Percentiles rank a stretch among this genome's conserved stretches.
These are phyloP conservation scores for Fusarium sp. DNA, from an alignment of 2,329 filamentous ascomycete species.

Conservation along the genomic window DNA sequence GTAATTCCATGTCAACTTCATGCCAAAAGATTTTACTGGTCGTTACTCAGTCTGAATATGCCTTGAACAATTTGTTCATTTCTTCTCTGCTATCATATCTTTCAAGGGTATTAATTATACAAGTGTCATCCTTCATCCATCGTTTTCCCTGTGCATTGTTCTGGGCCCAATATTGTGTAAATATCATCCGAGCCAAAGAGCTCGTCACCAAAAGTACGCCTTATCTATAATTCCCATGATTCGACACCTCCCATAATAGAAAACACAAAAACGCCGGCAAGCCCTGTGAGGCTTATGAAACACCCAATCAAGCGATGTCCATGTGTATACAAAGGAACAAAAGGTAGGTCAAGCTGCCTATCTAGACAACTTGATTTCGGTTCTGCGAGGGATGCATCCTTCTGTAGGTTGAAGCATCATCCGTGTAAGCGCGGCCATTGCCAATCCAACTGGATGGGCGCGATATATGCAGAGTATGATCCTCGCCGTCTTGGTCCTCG, in stretches of 20 bases:
- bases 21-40: not conserved
- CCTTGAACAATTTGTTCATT: not conserved
- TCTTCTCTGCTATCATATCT: slow-evolving; percentile 13
- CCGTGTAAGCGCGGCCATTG: slow-evolving; percentile 38
- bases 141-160: slow-evolving; percentile 11
- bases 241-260: not conserved
- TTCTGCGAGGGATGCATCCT: slow-evolving; percentile 34
- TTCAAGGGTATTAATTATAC: slow-evolving; percentile 40
- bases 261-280: slow-evolving; percentile 29
- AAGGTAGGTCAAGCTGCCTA: not conserved
- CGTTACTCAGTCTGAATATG: not conserved
- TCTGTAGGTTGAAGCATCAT: slow-evolving; percentile 35
- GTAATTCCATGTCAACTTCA: not conserved
- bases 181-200: slow-evolving; percentile 8
- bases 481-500: slow-evolving; percentile 44
- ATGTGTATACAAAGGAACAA: not conserved
- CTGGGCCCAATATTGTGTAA: slow-evolving; percentile 17
- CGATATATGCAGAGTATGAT: slow-evolving; percentile 37
- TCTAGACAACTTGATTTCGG: slow-evolving; percentile 32
- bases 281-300: slow-evolving; percentile 13
- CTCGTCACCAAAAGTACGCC: slow-evolving; percentile 18
- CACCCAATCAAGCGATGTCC: slow-evolving; percentile 14
- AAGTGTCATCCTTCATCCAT: slow-evolving; percentile 23
- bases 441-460: slow-evolving; percentile 38
- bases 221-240: slow-evolving; percentile 34